Evolutionary conservation across 2,329 filamentous ascomycete species (phyloP).

Genomic region (Bipolaris gigantea): DNA sequence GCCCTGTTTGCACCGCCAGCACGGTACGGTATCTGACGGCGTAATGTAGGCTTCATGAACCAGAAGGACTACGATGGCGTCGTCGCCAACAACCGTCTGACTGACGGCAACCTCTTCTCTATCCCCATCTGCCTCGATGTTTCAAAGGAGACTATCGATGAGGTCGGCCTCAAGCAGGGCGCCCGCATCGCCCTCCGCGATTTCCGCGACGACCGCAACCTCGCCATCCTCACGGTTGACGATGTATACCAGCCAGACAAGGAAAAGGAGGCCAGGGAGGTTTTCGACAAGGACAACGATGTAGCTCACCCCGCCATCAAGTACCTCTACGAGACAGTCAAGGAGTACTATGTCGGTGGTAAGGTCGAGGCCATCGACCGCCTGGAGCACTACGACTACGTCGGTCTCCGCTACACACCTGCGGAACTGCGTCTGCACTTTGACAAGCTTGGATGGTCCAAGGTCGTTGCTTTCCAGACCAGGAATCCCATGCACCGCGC

Average conservation of each 20-base stretch:
- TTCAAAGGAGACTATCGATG: slow-evolving; percentile 71
- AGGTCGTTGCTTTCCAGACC: slow-evolving; percentile 98
- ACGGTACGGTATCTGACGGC: slow-evolving; percentile 7
- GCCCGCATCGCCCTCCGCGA: slow-evolving; percentile 86
- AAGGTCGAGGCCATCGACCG: slow-evolving; percentile 95
- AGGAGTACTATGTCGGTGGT: slow-evolving; percentile 92
- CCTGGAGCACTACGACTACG: slow-evolving; percentile 98
- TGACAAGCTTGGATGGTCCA: slow-evolving; percentile 98
- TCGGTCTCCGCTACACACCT: slow-evolving; percentile 90
- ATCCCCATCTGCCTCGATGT: slow-evolving; percentile 97
- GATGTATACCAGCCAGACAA: slow-evolving; percentile 97
- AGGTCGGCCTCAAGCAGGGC: slow-evolving; percentile 75
- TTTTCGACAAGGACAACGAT: slow-evolving; percentile 92
- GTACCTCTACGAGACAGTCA: slow-evolving; percentile 78
- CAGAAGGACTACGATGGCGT: slow-evolving; percentile 97
- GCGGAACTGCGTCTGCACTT: slow-evolving; percentile 95
- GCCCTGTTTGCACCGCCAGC: slow-evolving; percentile 22
- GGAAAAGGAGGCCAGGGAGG: slow-evolving; percentile 89
- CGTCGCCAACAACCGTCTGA: slow-evolving; percentile 82
- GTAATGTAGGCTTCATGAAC: slow-evolving; percentile 80
- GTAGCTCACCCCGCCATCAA: slow-evolving; percentile 89
- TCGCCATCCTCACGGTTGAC: slow-evolving; percentile 93
- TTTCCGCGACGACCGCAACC: slow-evolving; percentile 92
- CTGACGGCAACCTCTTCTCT: slow-evolving; percentile 86
- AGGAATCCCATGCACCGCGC: slow-evolving; percentile 97